Conservation (phyloP, 1,139 yeast genomes). For the Yamadazyma diddensiae region DNA sequence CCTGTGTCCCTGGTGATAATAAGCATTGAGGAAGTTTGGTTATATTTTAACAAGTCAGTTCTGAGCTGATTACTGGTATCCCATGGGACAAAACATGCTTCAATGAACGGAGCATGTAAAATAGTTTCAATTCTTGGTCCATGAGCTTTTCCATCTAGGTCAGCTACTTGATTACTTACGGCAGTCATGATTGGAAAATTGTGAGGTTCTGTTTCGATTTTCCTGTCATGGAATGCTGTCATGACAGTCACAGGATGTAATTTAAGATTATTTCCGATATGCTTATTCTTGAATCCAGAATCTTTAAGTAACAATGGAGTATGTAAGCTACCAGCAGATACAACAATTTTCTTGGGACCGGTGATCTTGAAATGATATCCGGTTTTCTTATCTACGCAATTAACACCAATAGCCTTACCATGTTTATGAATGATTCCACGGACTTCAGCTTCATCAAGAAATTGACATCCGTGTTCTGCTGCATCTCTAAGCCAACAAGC, state of each 20-base stretch:
- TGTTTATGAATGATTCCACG: slow-evolving; percentile 34
- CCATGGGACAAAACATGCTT: slow-evolving; percentile 46
- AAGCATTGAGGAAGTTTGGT: slow-evolving; percentile 40
- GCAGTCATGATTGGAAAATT: slow-evolving; percentile 50
- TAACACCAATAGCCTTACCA: slow-evolving; percentile 46
- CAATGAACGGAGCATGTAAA: slow-evolving; percentile 45
- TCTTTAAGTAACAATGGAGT: slow-evolving; percentile 51
- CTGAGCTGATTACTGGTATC: slow-evolving; percentile 32
- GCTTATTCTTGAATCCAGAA: slow-evolving; percentile 52
- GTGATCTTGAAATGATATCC: slow-evolving; percentile 34
- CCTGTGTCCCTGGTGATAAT: slow-evolving; percentile 49
- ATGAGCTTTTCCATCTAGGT: slow-evolving; percentile 54
- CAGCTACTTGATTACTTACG: slow-evolving; percentile 48
- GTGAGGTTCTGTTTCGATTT: slow-evolving; percentile 33
- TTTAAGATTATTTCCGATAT: slow-evolving; percentile 54
- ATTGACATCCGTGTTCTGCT: slow-evolving; percentile 44
- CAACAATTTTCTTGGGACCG: slow-evolving; percentile 48
- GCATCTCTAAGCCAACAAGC: slow-evolving; percentile 55
- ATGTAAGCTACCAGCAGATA: slow-evolving; percentile 50
- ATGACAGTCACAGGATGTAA: slow-evolving; percentile 50
- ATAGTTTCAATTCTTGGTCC: slow-evolving; percentile 57
- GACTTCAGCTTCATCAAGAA: slow-evolving; percentile 50
- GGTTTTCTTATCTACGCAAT: slow-evolving; percentile 29
- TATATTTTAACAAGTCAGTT: slow-evolving; percentile 35
- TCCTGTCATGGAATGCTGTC: slow-evolving; percentile 42